phyloP scores from a whole-genome alignment of 2,329 filamentous ascomycete species.

The Cytospora piceae region DNA sequence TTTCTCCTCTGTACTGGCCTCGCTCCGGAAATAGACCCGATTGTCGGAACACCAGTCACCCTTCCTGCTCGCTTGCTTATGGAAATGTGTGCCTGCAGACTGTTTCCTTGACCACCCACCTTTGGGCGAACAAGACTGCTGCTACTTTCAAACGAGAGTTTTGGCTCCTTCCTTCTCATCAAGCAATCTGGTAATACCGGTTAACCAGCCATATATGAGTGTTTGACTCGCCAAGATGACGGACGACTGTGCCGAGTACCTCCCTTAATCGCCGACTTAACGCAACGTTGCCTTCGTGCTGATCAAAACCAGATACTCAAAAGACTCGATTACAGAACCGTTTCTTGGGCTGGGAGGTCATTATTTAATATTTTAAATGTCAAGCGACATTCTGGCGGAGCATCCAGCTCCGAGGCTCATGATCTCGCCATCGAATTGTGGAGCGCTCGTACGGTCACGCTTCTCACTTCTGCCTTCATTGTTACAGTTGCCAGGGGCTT shows the following conservation, averaged over 20 bases:
- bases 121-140: too few species aligned
- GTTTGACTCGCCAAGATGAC: too few species aligned
- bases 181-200: background rate
- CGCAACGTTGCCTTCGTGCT: background rate
- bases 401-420: background rate
- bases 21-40: too few species aligned
- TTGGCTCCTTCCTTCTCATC: background rate
- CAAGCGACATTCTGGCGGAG: background rate
- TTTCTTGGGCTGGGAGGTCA: background rate
- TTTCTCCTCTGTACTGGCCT: too few species aligned
- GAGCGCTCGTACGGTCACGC: background rate
- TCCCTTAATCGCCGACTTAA: background rate
- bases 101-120: too few species aligned
- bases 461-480: background rate
- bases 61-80: too few species aligned
- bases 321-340: background rate
- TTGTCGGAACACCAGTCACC: too few species aligned
- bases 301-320: background rate
- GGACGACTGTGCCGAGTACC: background rate
- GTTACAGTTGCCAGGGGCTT: background rate
- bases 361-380: background rate
- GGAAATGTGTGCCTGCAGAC: too few species aligned
- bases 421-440: background rate
- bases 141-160: background rate
- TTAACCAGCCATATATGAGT: too few species aligned